Evolutionary conservation across 495 filamentous ascomycete genomes (phyloP), one percentile per base, ranked within the genome.

Genomic region (Trichoderma parareesei): DNA sequence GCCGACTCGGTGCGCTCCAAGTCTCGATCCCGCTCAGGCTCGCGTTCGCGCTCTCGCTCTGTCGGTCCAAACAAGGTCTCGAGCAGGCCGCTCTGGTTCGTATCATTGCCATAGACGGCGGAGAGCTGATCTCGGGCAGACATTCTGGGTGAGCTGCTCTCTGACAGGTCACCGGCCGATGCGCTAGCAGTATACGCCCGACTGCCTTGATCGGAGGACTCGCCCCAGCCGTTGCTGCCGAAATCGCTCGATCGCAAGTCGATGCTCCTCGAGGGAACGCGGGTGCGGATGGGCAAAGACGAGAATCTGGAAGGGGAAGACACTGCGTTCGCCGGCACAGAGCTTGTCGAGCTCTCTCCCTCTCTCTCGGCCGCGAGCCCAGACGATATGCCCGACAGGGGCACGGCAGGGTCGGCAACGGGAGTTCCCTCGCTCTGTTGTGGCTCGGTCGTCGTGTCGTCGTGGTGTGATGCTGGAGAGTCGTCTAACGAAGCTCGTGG

Each of bases 1-100:
- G 78, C 77, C 16, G 71, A 67, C 5, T 33, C 38, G 40, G 20
- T 35, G 53, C 53, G 27, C 20, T 27, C 27, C 27, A 27, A 27
- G 27, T 27, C 27, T 27, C 27, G 27, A 27, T 27, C 27, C 2
- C 27, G 27, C 27, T 57, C 53, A 37, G 27, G 48, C 18, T 55
- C 48, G 4, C 43, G 46, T 49, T 49, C 46, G 18, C 53, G 48
- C 18, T 55, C 48, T 14, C 8, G 46, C 18, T n/a, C 16, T 13
- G 53, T 3, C 53, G 53, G 27, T 4, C 53, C 18, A 10, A n/a
- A 35, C 9, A 35, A 10, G 2, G 53, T 11, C 2, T 37, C 27
- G 4, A 11, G 53, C 16, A 57, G 11, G 27, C 20, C 8, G 11
- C 27, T 57, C 20, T 57, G 27, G 37, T 57, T 57, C 53, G 53